phyloP scores from a whole-genome alignment of 2,329 filamentous ascomycete species.

The Tolypocladium album region DNA sequence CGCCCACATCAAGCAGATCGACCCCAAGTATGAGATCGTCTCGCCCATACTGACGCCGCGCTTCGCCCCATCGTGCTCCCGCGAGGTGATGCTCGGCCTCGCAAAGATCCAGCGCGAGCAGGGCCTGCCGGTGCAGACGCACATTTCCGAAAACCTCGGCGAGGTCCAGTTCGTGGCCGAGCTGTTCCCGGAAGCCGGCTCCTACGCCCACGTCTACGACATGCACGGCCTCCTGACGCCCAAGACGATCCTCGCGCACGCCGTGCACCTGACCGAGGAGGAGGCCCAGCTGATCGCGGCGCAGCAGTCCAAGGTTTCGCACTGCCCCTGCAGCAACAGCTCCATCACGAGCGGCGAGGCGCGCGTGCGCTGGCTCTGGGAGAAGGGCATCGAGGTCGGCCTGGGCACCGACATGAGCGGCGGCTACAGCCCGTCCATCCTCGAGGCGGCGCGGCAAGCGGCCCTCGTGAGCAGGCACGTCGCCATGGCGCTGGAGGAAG shows the following conservation, averaged over 20 bases:
- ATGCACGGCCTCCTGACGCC: constrained; percentile 54
- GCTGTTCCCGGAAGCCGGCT: constrained; percentile 53
- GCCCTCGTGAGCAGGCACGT: constrained; percentile 66
- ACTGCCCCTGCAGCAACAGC: constrained; percentile 83
- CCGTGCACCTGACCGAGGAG: constrained; percentile 58
- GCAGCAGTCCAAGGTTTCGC: constrained; percentile 57
- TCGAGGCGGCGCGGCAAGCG: constrained; percentile 76
- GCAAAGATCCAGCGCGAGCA: constrained; percentile 53
- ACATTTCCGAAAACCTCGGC: constrained; percentile 71
- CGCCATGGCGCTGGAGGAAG: constrained; percentile 37
- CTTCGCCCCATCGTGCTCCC: constrained; percentile 54
- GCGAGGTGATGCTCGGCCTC: constrained; percentile 49
- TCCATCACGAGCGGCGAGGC: constrained; percentile 72
- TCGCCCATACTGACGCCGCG: constrained; percentile 69
- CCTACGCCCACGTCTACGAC: constrained; percentile 77
- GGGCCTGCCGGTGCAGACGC: constrained; percentile 69
- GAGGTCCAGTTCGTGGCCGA: constrained; percentile 63
- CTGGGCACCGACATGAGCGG: constrained; percentile 87
- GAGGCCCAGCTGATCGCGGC: constrained; percentile 56
- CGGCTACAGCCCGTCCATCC: constrained; percentile 70
- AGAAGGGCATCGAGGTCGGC: constrained; percentile 67
- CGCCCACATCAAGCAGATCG: constrained; percentile 53
- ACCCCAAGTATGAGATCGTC: constrained; percentile 55
- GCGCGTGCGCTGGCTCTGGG: constrained; percentile 62
- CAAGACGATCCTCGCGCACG: constrained; percentile 77